These are phyloP conservation scores for Pseudopyricularia javanii DNA, from an alignment of 2,329 filamentous ascomycete genomes.

Conservation along the genomic window DNA sequence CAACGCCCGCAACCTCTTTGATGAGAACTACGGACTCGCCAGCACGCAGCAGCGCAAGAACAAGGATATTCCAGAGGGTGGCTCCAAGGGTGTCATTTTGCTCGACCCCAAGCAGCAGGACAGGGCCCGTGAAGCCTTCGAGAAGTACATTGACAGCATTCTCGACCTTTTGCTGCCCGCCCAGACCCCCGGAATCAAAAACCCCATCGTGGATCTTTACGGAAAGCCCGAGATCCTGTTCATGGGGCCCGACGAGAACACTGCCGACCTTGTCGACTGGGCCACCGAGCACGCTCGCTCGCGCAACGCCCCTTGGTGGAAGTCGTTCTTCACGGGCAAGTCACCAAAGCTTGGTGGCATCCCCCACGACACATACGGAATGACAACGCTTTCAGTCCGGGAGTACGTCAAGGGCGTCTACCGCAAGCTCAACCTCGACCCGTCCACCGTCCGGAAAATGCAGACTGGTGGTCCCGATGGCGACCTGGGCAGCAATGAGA, in stretches of 20 bases:
- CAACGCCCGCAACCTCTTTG: constrained; percentile 91
- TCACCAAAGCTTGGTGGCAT: constrained; percentile 92
- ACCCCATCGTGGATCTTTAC: constrained; percentile 91
- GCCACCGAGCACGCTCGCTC: constrained; percentile 87
- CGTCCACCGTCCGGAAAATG: constrained; percentile 76
- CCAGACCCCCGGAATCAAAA: constrained; percentile 92
- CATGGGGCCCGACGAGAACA: constrained; percentile 98
- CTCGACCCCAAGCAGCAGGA: constrained; percentile 91
- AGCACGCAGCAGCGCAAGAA: constrained; percentile 99
- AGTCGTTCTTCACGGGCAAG: constrained; percentile 99
- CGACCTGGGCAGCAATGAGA: constrained; percentile 95
- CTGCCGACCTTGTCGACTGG: constrained; percentile 93
- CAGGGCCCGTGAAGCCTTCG: constrained; percentile 82
- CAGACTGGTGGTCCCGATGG: constrained; percentile 96
- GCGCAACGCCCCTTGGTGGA: constrained; percentile 95
- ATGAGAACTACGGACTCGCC: constrained; percentile 96
- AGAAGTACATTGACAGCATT: constrained; percentile 99
- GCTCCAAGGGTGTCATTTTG: constrained; percentile 94
- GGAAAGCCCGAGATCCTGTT: constrained; percentile 95
- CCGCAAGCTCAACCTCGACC: constrained; percentile 85
- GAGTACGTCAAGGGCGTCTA: constrained; percentile 97
- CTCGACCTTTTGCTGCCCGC: constrained; percentile 86
- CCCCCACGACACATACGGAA: constrained; percentile 89
- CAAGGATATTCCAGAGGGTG: constrained; percentile 97
- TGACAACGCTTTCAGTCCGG: constrained; percentile 93